Percentiles rank a stretch among this genome's conserved stretches.
phyloP scores from a whole-genome alignment of 2,329 filamentous ascomycete genomes.

The Cytospora piceae region DNA sequence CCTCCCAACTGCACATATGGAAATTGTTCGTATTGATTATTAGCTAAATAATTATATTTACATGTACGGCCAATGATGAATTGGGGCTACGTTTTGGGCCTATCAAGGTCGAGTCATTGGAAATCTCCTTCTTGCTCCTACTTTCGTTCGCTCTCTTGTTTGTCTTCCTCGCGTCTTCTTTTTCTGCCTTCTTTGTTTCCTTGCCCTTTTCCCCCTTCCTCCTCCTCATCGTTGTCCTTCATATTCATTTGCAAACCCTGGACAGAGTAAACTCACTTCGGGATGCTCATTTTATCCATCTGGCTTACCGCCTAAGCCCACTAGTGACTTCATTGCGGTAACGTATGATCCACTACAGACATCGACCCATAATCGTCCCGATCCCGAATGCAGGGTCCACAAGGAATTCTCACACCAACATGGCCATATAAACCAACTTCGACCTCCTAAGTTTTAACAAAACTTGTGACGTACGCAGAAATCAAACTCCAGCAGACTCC shows the following conservation, averaged over 20 bases:
- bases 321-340: slow-evolving; percentile 13
- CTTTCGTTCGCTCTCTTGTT: too few relatives aligned
- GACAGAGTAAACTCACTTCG: background rate
- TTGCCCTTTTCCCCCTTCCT: too few relatives aligned
- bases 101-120: too few relatives aligned
- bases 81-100: too few relatives aligned
- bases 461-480: background rate
- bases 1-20: too few relatives aligned
- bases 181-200: too few relatives aligned
- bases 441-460: background rate
- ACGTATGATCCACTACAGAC: slow-evolving; percentile 18
- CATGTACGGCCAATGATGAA: too few relatives aligned
- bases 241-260: background rate
- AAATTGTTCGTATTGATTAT: too few relatives aligned
- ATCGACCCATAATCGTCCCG: slow-evolving; percentile 18
- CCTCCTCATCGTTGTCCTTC: too few relatives aligned
- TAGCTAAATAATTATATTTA: too few relatives aligned
- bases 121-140: too few relatives aligned
- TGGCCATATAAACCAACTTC: slow-evolving; percentile 7
- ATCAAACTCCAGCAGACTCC: background rate
- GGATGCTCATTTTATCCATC: background rate
- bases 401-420: background rate
- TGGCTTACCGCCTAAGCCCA: slow-evolving; percentile 13
- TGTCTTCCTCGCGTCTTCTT: too few relatives aligned
- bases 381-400: slow-evolving; percentile 16